Evolutionary conservation across 2,329 filamentous ascomycete species (phyloP).

Genomic region (Diaporthe helianthi): DNA sequence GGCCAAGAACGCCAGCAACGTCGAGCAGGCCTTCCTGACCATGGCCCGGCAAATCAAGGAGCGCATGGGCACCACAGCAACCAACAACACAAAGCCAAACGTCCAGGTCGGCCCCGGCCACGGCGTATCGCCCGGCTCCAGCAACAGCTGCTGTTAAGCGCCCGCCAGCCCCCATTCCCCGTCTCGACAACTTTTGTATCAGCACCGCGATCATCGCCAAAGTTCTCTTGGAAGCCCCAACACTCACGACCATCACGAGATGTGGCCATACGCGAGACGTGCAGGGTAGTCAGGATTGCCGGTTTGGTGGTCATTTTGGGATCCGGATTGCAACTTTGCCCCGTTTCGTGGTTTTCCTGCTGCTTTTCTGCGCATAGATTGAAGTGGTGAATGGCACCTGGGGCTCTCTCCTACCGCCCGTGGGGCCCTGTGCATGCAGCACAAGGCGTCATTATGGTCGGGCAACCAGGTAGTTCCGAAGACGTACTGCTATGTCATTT

Average conservation of each 20-base stretch:
- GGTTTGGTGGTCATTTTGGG: conserved; percentile 22
- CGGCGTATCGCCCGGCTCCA: conserved; percentile 87
- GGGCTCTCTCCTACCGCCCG: conserved; percentile 25
- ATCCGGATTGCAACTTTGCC: conserved; percentile 28
- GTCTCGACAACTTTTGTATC: conserved; percentile 33
- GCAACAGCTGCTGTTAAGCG: conserved; percentile 87
- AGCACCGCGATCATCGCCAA: conserved; percentile 30
- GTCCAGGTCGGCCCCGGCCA: conserved; percentile 96
- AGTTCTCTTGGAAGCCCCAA: conserved; percentile 22
- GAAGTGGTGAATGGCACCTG: conserved; percentile 32
- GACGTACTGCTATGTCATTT: conserved; percentile 25
- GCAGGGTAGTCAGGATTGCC: conserved; percentile 29
- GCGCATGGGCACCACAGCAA: conserved; percentile 95
- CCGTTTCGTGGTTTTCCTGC: conserved; percentile 26
- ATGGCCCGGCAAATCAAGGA: conserved; percentile 99
- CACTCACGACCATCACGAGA: conserved; percentile 35
- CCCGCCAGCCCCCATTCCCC: neutral
- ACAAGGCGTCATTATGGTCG: conserved; percentile 29
- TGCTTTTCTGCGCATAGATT: conserved; percentile 34
- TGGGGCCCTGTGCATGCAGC: conserved; percentile 23
- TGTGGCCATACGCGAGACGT: conserved; percentile 32
- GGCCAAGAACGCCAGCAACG: conserved; percentile 99
- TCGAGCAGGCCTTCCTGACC: conserved; percentile 99
- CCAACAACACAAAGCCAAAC: conserved; percentile 97
- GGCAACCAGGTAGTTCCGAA: conserved; percentile 29